Percentiles rank a stretch among this genome's conserved stretches.
phyloP scores from a whole-genome alignment of 2,329 filamentous ascomycete genomes.

The Rhexocercosporidium sp. region DNA sequence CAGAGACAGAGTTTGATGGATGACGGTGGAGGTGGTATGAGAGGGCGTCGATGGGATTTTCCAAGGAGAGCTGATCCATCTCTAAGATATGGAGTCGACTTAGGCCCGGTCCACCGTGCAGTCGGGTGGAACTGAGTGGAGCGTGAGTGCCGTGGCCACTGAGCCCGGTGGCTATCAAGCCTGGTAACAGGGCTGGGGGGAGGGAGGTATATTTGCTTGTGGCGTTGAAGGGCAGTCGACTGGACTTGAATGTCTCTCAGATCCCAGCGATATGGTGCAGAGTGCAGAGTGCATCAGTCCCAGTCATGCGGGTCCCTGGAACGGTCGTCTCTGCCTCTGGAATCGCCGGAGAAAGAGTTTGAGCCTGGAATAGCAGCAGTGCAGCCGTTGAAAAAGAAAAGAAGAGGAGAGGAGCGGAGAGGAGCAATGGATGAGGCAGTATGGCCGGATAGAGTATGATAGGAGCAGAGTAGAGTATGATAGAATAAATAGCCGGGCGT shows the following conservation, averaged over 20 bases:
- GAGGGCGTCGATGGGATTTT: neutral
- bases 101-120: neutral
- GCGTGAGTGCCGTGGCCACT: conserved; percentile 28
- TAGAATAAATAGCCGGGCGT: neutral
- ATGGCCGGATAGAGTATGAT: too few relatives aligned
- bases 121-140: neutral
- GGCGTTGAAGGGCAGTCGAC: conserved; percentile 22
- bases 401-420: neutral
- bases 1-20: conserved; percentile 21
- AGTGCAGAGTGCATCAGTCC: conserved; percentile 4
- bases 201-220: conserved; percentile 27
- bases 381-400: conserved; percentile 13
- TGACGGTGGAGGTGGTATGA: conserved; percentile 17
- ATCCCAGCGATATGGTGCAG: conserved; percentile 22
- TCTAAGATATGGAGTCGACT: conserved; percentile 16
- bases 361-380: conserved; percentile 27
- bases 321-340: conserved; percentile 28
- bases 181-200: neutral
- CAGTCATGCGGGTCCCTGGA: conserved; percentile 15
- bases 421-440: neutral
- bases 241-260: neutral
- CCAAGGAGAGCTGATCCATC: conserved; percentile 12
- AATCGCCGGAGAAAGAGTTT: conserved; percentile 30
- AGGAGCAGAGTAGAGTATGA: neutral
- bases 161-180: conserved; percentile 18